These are phyloP conservation scores for Magnusiomyces suaveolens DNA, from an alignment of 1,139 yeast genomes.

Conservation along the genomic window DNA sequence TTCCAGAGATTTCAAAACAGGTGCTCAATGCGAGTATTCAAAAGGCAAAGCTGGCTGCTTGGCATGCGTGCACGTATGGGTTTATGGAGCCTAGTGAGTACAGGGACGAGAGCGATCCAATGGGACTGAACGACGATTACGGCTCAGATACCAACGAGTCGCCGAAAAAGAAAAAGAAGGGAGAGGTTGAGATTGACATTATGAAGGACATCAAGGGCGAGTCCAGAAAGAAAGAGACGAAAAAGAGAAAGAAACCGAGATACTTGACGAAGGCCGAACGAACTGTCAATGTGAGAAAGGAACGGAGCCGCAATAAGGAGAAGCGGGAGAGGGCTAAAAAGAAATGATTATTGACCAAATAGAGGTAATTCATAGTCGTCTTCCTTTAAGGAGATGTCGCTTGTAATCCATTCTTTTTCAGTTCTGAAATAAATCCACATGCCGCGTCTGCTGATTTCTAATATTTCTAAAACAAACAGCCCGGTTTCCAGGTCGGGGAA, in stretches of 20 bases:
- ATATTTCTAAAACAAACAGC: constrained; percentile 50
- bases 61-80: constrained; percentile 19
- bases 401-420: constrained; percentile 56
- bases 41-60: constrained; percentile 30
- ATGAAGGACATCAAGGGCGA: background rate
- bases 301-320: constrained; percentile 26
- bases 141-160: constrained; percentile 16
- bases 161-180: constrained; percentile 1
- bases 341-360: constrained; percentile 1
- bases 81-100: constrained; percentile 20
- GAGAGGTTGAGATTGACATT: constrained; percentile 1
- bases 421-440: constrained; percentile 80
- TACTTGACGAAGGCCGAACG: constrained; percentile 75
- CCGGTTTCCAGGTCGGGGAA: constrained; percentile 47
- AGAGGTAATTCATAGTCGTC: background rate
- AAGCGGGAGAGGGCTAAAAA: constrained; percentile 12
- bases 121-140: constrained; percentile 11
- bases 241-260: constrained; percentile 72
- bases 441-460: constrained; percentile 77
- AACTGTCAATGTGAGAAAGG: constrained; percentile 56
- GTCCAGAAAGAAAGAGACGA: constrained; percentile 28
- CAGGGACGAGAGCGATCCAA: constrained; percentile 15
- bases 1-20: constrained; percentile 25
- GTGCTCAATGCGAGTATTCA: constrained; percentile 31
- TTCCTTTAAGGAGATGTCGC: background rate